Percentiles rank a stretch among this genome's conserved stretches.
phyloP scores from a whole-genome alignment of 228 moss, liverwort and hornwort species.

The Sphagnum fallax region DNA sequence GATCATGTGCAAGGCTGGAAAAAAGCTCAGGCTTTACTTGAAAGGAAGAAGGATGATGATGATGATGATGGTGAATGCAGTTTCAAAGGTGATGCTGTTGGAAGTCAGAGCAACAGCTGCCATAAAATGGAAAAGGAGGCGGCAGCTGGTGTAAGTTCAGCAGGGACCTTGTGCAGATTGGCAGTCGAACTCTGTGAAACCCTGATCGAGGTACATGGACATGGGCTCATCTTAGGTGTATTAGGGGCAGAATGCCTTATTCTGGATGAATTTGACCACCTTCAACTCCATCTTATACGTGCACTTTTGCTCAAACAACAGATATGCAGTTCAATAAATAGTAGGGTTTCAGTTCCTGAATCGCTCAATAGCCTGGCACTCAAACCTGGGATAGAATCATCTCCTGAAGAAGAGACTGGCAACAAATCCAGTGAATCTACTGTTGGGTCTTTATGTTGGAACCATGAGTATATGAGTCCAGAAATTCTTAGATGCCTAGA shows the following conservation, averaged over 20 bases:
- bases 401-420: no score
- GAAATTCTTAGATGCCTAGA: constrained; percentile 38
- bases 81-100: not conserved
- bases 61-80: not conserved
- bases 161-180: constrained; percentile 24
- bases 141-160: constrained; percentile 1
- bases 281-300: constrained; percentile 38
- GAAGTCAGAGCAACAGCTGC: not conserved
- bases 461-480: constrained; percentile 51
- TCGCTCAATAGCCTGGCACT: no score
- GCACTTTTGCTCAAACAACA: constrained; percentile 17
- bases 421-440: not conserved
- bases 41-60: not conserved
- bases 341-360: no score
- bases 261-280: constrained; percentile 45
- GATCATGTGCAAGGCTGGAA: constrained; percentile 16
- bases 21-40: constrained; percentile 2
- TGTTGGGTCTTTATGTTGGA: not conserved
- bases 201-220: constrained; percentile 53
- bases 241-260: constrained; percentile 36
- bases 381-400: no score
- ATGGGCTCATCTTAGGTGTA: constrained; percentile 42
- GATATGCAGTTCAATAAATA: not conserved
- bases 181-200: constrained; percentile 63
- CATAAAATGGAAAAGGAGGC: not conserved